Evolutionary conservation across 805 yeast genomes (phyloP).

Genomic region (Teunomyces barrocoloradensis): DNA sequence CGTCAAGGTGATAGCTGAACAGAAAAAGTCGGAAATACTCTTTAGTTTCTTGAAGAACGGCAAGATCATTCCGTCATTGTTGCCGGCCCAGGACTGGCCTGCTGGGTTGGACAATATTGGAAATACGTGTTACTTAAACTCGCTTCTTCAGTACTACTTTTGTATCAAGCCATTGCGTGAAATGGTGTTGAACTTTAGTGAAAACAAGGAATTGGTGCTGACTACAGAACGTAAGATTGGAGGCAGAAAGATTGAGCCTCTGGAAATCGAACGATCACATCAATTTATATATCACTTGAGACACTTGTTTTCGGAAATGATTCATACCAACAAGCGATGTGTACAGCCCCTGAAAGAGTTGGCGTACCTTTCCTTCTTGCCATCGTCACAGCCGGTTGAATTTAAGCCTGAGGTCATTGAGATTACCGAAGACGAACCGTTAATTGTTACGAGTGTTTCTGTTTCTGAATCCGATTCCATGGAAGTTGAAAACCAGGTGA

Average conservation of each 20-base stretch:
- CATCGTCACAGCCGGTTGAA: constrained; percentile 63
- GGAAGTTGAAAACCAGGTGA: constrained; percentile 1
- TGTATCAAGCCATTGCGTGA: constrained; percentile 79
- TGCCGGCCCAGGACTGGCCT: constrained; percentile 73
- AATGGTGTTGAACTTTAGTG: constrained; percentile 56
- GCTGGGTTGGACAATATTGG: constrained; percentile 94
- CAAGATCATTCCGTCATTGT: constrained; percentile 53
- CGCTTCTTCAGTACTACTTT: constrained; percentile 86
- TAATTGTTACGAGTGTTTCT: neutral
- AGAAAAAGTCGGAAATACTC: constrained; percentile 55
- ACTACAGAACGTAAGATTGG: constrained; percentile 64
- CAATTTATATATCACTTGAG: constrained; percentile 77
- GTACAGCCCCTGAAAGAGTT: constrained; percentile 81
- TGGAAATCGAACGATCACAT: constrained; percentile 76
- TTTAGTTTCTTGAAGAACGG: constrained; percentile 60
- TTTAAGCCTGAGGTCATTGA: constrained; percentile 33
- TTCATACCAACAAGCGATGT: constrained; percentile 56
- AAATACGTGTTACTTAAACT: constrained; percentile 90
- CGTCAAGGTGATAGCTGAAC: constrained; percentile 52
- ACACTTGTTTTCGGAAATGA: constrained; percentile 67
- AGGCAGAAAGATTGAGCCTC: constrained; percentile 75
- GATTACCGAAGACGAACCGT: constrained; percentile 5
- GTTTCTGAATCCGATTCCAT: constrained; percentile 7
- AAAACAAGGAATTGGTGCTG: constrained; percentile 13
- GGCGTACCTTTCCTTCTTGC: constrained; percentile 84